Base-by-base conservation (phyloP, 805 yeast genomes). In the Zygosaccharomyces pseudorouxii region DNA sequence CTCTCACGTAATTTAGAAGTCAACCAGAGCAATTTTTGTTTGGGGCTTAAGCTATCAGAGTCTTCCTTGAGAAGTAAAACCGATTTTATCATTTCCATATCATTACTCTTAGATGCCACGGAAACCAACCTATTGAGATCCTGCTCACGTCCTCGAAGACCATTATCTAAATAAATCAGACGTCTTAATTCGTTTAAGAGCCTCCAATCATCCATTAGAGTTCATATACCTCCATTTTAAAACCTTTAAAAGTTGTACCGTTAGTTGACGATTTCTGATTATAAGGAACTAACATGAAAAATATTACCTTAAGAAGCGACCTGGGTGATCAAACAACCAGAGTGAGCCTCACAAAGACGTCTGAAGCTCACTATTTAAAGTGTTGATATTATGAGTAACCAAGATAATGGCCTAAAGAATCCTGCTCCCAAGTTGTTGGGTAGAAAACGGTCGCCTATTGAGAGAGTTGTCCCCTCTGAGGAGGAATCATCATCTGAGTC, bases 21-120 rank as follows among this genome's bases (percentile, higher is more conserved):
- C 6, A 55, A 35, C 70, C 69, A 64, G 5, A 52, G 35, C 5
- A 58, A 30, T 23, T 54, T 57, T 4, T 49, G 48, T 12, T 52
- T 51, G 10, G 49, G 28, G 12, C 49, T 44, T 5, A 41, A 19
- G 11, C 22, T 19, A 16, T 51, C 52, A 12, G 52, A 22, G n/a
- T 48, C 45, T 8, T 55, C 52, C 38, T 38, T 52, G 5, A 62
- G 23, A 37, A 47, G 23, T 30, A 63, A 20, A 2, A 58, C 47
- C 19, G 49, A 22, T 28, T 45, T 44, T 1, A 56, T 38, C 7
- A 58, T 47, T 7, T 47, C 47, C 10, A 49, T 33, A 37, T 59
- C 58, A 3, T 54, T 51, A 19, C 48, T 46, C 9, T 29, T 22
- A 23, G 55, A 46, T n/a, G 49, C 54, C 39, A 35, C 7, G 7